Base-by-base conservation (phyloP, 768 basidiomycete genomes). In the Auriscalpium vulgare region DNA sequence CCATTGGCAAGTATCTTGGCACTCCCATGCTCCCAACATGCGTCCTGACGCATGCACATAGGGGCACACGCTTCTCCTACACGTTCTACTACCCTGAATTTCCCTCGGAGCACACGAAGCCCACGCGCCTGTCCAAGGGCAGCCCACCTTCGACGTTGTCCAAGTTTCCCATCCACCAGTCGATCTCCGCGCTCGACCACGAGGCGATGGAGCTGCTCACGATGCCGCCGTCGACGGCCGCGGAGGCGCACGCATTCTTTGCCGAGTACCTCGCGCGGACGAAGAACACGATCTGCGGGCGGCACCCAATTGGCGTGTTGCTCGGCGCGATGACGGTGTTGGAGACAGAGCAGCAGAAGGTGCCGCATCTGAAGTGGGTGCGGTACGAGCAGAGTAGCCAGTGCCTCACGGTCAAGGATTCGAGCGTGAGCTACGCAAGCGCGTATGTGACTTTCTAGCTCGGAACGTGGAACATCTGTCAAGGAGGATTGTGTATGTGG, bases 341-440 rank as follows among this genome's bases (percentile, higher is more conserved):
- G 56, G 81, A 84, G 68, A 71, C 72, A 50, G 64, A 66, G 45
- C 61, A 67, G 19, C 64, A 35, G 16, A 61, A 65, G 52, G 55
- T 54, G 0, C 61, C 75, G 0, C 74, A 69, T 21, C 68, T 93
- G 51, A 82, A 83, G 60, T 99, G 92, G 84, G 91, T 97, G 21
- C 76, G 86, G 62, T 99, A 99, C 69, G 93, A 91, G 67, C 95
- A 98, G 71, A 98, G 94, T 67, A 88, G 84, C 65, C 75, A 78
- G 55, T 93, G 90, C 65, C 61, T 74, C 60, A 81, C 71, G 16
- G 65, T 88, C 53, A 71, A 75, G 48, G 91, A 94, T 68, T 91
- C 88, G 37, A 97, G 95, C 66, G 97, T 99, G 19, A 95, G 93
- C 70, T 99, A 99, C 67, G 95, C 94, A 8, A 95, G 94, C 67